A percentile compares a stretch with the other conserved stretches of the same genome.
phyloP scores from a whole-genome alignment of 23 red algal genomes.

The Gracilaria gracilis region DNA sequence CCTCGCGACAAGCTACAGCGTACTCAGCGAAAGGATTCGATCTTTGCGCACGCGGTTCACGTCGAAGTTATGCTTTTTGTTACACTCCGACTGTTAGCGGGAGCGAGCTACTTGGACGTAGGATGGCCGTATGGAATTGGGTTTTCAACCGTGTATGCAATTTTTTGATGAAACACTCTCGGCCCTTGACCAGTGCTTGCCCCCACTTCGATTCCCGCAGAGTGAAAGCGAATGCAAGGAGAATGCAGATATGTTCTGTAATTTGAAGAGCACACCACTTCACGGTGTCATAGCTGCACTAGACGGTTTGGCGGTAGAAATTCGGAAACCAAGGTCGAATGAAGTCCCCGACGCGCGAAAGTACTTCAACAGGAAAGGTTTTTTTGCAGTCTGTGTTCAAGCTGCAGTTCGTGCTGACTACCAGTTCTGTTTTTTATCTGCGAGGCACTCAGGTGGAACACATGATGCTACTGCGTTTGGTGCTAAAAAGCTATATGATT shows the following conservation, averaged over 20 bases:
- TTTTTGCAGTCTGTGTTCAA: conserved; percentile 32
- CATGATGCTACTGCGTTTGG: conserved; percentile 39
- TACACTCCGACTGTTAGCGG: not conserved
- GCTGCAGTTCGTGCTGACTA: conserved; percentile 55
- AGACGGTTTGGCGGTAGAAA: too few species aligned
- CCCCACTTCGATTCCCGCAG: not conserved
- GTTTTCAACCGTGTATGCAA: not conserved
- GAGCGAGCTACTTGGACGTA: conserved; percentile 15
- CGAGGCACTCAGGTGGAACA: conserved; percentile 25
- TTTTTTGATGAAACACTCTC: not conserved
- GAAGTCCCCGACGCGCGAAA: conserved; percentile 30
- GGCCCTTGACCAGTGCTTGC: not conserved
- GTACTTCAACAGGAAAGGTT: conserved; percentile 35
- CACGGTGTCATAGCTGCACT: not conserved
- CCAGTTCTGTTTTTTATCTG: conserved; percentile 39
- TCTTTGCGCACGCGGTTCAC: too few species aligned
- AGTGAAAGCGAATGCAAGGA: not conserved
- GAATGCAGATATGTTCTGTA: not conserved
- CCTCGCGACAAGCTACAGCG: too few species aligned
- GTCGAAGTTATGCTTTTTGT: not conserved
- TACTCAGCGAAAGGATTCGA: too few species aligned
- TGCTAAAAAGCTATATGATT: not conserved
- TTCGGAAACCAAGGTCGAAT: not conserved
- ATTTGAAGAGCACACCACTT: not conserved
- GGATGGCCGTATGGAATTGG: not conserved